These are phyloP conservation scores for Colletotrichum tanaceti DNA, from an alignment of 2,329 filamentous ascomycete genomes.

Conservation along the genomic window DNA sequence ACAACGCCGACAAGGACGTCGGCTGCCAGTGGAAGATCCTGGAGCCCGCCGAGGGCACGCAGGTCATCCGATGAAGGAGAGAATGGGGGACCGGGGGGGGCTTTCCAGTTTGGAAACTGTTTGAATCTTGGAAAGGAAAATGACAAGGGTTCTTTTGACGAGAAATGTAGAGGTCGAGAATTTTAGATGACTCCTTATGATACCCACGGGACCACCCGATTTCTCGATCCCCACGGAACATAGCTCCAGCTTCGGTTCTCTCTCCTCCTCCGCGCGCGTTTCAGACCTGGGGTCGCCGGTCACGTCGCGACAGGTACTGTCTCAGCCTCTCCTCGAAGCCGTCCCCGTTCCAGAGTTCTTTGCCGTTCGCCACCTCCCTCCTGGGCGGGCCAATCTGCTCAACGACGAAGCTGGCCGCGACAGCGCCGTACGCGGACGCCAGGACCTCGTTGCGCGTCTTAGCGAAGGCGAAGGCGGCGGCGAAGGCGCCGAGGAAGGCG, in stretches of 20 bases:
- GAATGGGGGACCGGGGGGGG: too few relatives aligned
- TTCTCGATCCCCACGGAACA: not conserved
- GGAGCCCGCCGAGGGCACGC: conserved; percentile 82
- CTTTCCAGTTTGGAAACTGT: too few relatives aligned
- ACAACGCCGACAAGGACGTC: conserved; percentile 70
- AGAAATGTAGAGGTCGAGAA: conserved; percentile 3
- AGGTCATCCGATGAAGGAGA: conserved; percentile 50
- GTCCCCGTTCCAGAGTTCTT: conserved; percentile 28
- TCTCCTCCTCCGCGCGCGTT: not conserved
- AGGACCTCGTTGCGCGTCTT: conserved; percentile 14
- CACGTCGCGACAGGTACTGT: not conserved
- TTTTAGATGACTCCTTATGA: conserved; percentile 10
- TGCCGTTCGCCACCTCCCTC: conserved; percentile 13
- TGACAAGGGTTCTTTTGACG: not conserved
- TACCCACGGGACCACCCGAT: conserved; percentile 7
- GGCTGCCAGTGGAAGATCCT: conserved; percentile 88
- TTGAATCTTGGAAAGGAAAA: not conserved
- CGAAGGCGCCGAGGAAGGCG: conserved; percentile 29
- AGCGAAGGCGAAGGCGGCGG: not conserved
- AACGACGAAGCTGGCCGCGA: conserved; percentile 33
- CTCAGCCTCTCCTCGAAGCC: conserved; percentile 20
- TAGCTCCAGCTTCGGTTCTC: too few relatives aligned
- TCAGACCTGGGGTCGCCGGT: not conserved
- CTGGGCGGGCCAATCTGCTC: conserved; percentile 26
- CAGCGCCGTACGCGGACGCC: conserved; percentile 28